Conservation (phyloP, 2,329 filamentous ascomycete species). For the Cryphonectria parasitica region DNA sequence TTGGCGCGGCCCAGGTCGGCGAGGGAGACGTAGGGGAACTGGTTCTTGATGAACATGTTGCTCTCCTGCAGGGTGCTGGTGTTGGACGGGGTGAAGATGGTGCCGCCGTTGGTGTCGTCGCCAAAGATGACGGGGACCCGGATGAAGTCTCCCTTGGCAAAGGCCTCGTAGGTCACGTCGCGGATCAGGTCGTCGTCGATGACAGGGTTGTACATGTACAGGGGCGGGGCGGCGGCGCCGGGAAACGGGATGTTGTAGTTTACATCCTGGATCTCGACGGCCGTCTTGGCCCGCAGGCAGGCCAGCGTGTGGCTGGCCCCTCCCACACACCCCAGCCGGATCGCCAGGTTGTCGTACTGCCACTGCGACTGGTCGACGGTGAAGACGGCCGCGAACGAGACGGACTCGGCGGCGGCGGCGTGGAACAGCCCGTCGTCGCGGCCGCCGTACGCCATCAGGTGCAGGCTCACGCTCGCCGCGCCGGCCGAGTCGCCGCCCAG, state of each 20-base stretch:
- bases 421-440: slow-evolving; percentile 54
- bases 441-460: slow-evolving; percentile 61
- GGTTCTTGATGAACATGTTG: slow-evolving; percentile 58
- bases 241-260: slow-evolving; percentile 48
- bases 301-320: slow-evolving; percentile 43
- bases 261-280: slow-evolving; percentile 45
- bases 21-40: slow-evolving; percentile 60
- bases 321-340: slow-evolving; percentile 47
- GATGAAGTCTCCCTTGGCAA: slow-evolving; percentile 35
- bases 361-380: slow-evolving; percentile 53
- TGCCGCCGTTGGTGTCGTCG: slow-evolving; percentile 68
- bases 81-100: slow-evolving; percentile 57
- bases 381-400: slow-evolving; percentile 54
- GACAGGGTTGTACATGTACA: slow-evolving; percentile 59
- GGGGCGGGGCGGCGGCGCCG: slow-evolving; percentile 41
- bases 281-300: slow-evolving; percentile 51
- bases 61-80: slow-evolving; percentile 52
- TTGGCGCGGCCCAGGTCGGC: slow-evolving; percentile 57
- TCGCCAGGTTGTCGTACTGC: slow-evolving; percentile 54
- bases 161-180: slow-evolving; percentile 54
- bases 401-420: slow-evolving; percentile 53
- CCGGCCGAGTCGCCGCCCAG: slow-evolving; percentile 72
- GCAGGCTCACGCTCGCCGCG: slow-evolving; percentile 65
- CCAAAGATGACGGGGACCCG: slow-evolving; percentile 37
- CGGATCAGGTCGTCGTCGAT: slow-evolving; percentile 58